Conservation (phyloP, 2,329 filamentous ascomycete species). For the Trichothecium roseum region DNA sequence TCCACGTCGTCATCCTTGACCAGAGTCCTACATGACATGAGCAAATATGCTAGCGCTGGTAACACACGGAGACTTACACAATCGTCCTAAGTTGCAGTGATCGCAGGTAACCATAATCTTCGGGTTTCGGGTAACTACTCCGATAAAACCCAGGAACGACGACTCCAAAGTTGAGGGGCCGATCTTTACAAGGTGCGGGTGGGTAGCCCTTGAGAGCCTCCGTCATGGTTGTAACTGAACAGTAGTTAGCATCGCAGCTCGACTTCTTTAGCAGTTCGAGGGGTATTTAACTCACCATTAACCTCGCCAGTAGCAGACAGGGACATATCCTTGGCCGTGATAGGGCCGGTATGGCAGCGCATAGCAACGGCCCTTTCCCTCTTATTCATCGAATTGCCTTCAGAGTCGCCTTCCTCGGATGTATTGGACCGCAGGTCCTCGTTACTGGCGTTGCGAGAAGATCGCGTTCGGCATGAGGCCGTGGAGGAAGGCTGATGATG, state of each 20-base stretch:
- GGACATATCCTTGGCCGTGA: constrained; percentile 7
- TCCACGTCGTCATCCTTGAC: constrained; percentile 51
- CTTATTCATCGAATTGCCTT: neutral
- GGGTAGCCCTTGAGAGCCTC: constrained; percentile 5
- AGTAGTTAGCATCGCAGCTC: constrained; percentile 3
- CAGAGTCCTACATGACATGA: constrained; percentile 37
- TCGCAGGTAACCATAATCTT: constrained; percentile 61
- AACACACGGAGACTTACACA: constrained; percentile 43
- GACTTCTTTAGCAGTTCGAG: constrained; percentile 1
- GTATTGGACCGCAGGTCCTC: constrained; percentile 12
- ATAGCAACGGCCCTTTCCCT: too few relatives aligned
- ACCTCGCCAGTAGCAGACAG: neutral
- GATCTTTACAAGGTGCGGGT: constrained; percentile 14
- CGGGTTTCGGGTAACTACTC: constrained; percentile 65
- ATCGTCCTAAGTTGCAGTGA: constrained; percentile 66
- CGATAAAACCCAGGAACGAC: constrained; percentile 69
- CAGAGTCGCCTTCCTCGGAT: constrained; percentile 5
- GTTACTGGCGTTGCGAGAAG: constrained; percentile 16
- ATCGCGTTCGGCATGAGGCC: constrained; percentile 16
- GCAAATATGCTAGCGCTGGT: constrained; percentile 3
- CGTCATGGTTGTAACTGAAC: constrained; percentile 3
- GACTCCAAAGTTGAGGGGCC: constrained; percentile 64
- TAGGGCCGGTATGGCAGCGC: constrained; percentile 1
- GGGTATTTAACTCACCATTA: neutral
- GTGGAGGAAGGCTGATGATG: constrained; percentile 6